Conservation (phyloP, 768 basidiomycete genomes). For the Amanita muscaria region DNA sequence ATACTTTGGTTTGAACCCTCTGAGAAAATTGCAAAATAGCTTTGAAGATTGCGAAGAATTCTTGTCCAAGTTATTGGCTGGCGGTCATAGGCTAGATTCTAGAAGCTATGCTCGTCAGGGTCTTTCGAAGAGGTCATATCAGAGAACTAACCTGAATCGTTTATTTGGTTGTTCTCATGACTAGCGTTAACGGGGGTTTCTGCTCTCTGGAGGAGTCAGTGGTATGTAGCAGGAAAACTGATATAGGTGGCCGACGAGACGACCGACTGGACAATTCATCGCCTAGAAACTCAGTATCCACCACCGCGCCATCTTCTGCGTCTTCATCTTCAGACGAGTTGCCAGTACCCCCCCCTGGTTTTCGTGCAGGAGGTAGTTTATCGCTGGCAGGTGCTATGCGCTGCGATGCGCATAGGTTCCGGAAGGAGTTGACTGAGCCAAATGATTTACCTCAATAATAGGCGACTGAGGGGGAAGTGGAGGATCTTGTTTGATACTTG, state of each 20-base stretch:
- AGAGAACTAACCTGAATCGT: too few species aligned
- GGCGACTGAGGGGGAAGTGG: not conserved
- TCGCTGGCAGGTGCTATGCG: constrained; percentile 54
- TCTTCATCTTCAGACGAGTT: constrained; percentile 47
- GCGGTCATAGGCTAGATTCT: too few species aligned
- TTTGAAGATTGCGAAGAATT: too few species aligned
- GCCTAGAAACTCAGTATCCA: constrained; percentile 31
- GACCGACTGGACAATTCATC: constrained; percentile 50
- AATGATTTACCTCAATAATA: constrained; percentile 30
- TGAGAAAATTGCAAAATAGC: constrained; percentile 80
- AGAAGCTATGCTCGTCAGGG: too few species aligned
- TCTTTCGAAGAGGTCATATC: too few species aligned
- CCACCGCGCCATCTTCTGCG: constrained; percentile 32
- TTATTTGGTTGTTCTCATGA: too few species aligned
- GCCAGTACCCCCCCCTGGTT: constrained; percentile 17
- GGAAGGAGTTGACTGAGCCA: constrained; percentile 46
- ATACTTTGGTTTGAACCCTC: constrained; percentile 90
- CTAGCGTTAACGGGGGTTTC: too few species aligned
- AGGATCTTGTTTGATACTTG: not conserved
- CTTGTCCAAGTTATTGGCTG: too few species aligned
- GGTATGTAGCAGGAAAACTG: too few species aligned
- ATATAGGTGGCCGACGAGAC: constrained; percentile 45
- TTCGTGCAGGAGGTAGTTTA: constrained; percentile 57
- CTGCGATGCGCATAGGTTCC: constrained; percentile 70
- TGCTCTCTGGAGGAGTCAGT: too few species aligned